Evolutionary conservation across 1,284 basidiomycete species (phyloP).

Genomic region (Irpex lacteus): DNA sequence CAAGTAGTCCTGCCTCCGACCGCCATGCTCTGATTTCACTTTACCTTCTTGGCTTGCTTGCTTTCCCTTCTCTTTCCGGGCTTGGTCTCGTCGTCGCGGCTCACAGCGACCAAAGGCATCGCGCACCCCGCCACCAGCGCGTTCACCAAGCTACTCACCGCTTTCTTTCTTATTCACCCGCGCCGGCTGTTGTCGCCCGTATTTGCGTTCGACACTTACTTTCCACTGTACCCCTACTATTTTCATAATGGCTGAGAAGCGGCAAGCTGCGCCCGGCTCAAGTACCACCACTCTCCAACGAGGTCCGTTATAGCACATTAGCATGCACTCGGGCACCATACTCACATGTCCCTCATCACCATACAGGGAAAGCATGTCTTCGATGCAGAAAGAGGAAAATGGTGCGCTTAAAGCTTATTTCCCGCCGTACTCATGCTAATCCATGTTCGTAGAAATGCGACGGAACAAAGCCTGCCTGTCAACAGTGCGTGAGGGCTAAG

Average conservation of each 20-base stretch:
- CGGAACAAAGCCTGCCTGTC: constrained; percentile 40
- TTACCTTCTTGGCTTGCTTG: constrained; percentile 12
- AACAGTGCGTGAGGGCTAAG: constrained; percentile 40
- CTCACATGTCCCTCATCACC: constrained; percentile 5
- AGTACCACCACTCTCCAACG: constrained; percentile 31
- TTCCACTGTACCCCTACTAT: constrained; percentile 28
- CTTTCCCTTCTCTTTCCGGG: constrained; percentile 7
- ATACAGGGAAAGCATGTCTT: constrained; percentile 60
- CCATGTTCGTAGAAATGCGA: constrained; percentile 36
- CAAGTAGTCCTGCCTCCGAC: constrained; percentile 16
- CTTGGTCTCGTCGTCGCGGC: constrained; percentile 14
- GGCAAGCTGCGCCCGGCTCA: constrained; percentile 25
- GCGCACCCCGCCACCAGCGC: constrained; percentile 3
- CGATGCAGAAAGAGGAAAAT: constrained; percentile 79
- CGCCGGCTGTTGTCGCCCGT: constrained; percentile 25
- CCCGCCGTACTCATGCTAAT: constrained; percentile 4
- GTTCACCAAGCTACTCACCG: constrained; percentile 12
- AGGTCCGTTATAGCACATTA: constrained; percentile 19
- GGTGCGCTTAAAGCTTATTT: constrained; percentile 37
- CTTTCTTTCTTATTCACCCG: constrained; percentile 19
- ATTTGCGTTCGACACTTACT: constrained; percentile 23
- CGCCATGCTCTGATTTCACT: constrained; percentile 17
- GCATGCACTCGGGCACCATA: neutral
- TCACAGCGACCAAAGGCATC: constrained; percentile 10
- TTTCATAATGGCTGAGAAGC: constrained; percentile 38